These are phyloP conservation scores for Macrotyloma uniflorum DNA, from an alignment of 306 rosid genomes.

Conservation along the genomic window DNA sequence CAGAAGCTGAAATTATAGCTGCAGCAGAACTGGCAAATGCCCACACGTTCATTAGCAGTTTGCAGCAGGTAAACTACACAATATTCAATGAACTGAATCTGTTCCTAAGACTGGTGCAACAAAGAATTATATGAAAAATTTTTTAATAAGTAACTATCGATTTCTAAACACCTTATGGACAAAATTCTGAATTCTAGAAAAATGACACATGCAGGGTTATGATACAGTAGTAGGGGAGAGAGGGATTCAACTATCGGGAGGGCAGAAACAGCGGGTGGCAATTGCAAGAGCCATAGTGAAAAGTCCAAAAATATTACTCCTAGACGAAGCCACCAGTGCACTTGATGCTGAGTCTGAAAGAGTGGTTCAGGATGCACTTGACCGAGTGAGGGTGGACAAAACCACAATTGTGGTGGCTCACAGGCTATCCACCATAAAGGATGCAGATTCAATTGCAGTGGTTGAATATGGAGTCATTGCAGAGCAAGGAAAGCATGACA, in stretches of 20 bases:
- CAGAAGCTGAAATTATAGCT: conserved; percentile 26
- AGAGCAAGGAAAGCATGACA: conserved; percentile 73
- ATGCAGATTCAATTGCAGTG: conserved; percentile 68
- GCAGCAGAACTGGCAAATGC: conserved; percentile 77
- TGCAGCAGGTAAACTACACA: conserved; percentile 54
- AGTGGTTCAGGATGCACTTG: conserved; percentile 77
- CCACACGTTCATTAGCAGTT: conserved; percentile 65
- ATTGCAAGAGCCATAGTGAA: conserved; percentile 73
- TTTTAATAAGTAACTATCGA: neutral
- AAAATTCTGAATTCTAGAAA: no score
- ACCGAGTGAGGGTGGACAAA: conserved; percentile 56
- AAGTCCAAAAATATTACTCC: conserved; percentile 64
- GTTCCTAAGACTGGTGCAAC: neutral
- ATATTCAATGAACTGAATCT: neutral
- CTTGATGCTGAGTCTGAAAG: conserved; percentile 83
- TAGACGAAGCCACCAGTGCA: conserved; percentile 85
- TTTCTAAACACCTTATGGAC: neutral
- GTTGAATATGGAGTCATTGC: conserved; percentile 65
- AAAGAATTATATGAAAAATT: neutral
- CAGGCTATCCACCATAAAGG: conserved; percentile 63
- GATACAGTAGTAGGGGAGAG: conserved; percentile 72
- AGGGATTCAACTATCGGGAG: conserved; percentile 76
- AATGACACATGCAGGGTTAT: conserved; percentile 56
- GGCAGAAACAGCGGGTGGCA: conserved; percentile 84
- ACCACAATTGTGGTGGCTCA: conserved; percentile 78